These are phyloP conservation scores for Globisporangium polare DNA, from an alignment of 352 stramenopile genomes.

Conservation along the genomic window DNA sequence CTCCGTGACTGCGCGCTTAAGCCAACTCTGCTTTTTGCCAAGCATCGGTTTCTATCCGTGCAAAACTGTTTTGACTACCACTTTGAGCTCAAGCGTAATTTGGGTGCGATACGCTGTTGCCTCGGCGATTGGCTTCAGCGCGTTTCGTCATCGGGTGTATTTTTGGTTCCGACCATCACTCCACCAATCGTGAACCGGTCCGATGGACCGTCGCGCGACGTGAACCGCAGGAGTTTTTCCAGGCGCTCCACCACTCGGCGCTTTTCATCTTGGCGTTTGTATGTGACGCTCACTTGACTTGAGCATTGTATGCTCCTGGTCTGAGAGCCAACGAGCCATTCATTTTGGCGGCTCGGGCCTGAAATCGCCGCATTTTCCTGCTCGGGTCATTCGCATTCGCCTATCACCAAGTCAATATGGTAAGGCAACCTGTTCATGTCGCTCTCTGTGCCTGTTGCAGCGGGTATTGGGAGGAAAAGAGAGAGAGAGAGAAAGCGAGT, in stretches of 20 bases:
- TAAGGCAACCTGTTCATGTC: constrained; percentile 35
- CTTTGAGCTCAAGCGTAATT: no score
- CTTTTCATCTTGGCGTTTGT: constrained; percentile 30
- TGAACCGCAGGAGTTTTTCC: constrained; percentile 1
- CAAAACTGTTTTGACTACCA: no score
- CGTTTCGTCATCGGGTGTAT: neutral
- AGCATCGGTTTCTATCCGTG: no score
- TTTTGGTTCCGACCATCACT: neutral
- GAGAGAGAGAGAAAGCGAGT: neutral
- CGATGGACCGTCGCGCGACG: neutral
- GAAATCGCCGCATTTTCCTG: constrained; percentile 23
- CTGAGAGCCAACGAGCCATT: constrained; percentile 76
- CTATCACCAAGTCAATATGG: constrained; percentile 89
- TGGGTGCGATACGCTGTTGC: no score
- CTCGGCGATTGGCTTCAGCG: no score
- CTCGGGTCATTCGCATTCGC: constrained; percentile 77
- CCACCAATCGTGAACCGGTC: neutral
- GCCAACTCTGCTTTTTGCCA: no score
- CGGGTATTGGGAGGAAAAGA: neutral
- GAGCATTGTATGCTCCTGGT: constrained; percentile 35
- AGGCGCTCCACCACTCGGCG: constrained; percentile 6
- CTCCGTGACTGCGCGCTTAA: no score
- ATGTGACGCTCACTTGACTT: constrained; percentile 21
- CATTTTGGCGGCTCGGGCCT: constrained; percentile 46
- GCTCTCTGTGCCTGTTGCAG: neutral